phyloP scores from a whole-genome alignment of 2,329 filamentous ascomycete genomes.

The Chrysosporium keratinophilum region DNA sequence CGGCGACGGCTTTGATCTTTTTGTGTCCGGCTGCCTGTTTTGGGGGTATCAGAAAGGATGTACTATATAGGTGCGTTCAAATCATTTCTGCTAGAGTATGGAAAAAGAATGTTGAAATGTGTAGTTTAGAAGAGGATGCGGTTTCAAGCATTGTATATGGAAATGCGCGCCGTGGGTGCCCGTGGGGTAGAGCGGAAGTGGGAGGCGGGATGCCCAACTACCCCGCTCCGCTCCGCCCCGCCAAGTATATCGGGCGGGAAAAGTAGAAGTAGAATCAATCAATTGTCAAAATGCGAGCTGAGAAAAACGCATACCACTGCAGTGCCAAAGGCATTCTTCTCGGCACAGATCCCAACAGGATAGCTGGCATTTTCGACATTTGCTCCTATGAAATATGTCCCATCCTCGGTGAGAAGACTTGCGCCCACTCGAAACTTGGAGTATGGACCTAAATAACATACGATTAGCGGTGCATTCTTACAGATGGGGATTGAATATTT shows the following conservation, averaged over 20 bases:
- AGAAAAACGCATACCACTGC: slow-evolving; percentile 47
- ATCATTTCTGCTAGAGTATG: not conserved
- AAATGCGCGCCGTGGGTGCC: too few relatives aligned
- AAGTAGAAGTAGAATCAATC: not conserved
- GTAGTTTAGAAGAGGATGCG: not conserved
- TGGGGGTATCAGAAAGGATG: not conserved
- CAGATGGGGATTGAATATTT: too few relatives aligned
- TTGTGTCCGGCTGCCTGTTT: slow-evolving; percentile 37
- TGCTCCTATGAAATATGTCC: slow-evolving; percentile 57
- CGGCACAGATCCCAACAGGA: slow-evolving; percentile 90
- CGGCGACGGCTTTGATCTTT: slow-evolving; percentile 67
- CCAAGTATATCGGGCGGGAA: not conserved
- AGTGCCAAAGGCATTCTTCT: slow-evolving; percentile 76
- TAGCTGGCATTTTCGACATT: slow-evolving; percentile 92
- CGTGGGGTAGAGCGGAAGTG: not conserved
- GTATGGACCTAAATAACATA: slow-evolving; percentile 54
- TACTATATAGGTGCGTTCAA: not conserved
- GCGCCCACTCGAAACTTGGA: slow-evolving; percentile 85
- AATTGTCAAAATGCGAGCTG: too few relatives aligned
- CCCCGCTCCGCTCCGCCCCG: not conserved
- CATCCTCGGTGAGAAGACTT: slow-evolving; percentile 55
- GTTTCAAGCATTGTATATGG: too few relatives aligned
- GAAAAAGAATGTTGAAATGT: not conserved
- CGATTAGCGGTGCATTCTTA: not conserved
- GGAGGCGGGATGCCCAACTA: not conserved